phyloP scores from a whole-genome alignment of 1,284 basidiomycete genomes.

The Cryptococcus wingfieldii region DNA sequence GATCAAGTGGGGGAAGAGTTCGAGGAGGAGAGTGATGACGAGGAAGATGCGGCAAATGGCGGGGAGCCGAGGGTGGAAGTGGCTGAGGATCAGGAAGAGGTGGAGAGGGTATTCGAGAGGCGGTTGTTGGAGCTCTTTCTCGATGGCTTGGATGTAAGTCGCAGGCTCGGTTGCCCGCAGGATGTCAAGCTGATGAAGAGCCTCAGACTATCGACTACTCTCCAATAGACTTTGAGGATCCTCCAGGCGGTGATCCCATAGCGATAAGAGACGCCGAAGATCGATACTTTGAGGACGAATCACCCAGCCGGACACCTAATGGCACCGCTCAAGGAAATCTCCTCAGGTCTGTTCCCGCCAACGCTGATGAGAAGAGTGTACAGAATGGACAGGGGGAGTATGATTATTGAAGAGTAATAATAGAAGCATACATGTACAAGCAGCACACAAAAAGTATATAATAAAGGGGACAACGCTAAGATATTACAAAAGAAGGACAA shows the following conservation, averaged over 20 bases:
- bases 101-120: constrained; percentile 37
- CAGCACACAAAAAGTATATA: not conserved
- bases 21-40: constrained; percentile 39
- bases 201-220: constrained; percentile 45
- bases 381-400: constrained; percentile 46
- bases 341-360: not conserved
- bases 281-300: constrained; percentile 46
- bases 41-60: constrained; percentile 4
- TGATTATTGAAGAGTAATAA: constrained; percentile 34
- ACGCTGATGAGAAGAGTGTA: not conserved
- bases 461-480: not conserved
- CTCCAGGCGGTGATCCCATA: constrained; percentile 33
- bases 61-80: constrained; percentile 3
- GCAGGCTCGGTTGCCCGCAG: too few species aligned
- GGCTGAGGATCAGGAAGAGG: constrained; percentile 30
- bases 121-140: constrained; percentile 44
- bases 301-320: constrained; percentile 25
- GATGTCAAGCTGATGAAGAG: too few species aligned
- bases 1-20: constrained; percentile 40
- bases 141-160: constrained; percentile 47
- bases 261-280: constrained; percentile 38
- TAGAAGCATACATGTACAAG: not conserved
- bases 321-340: constrained; percentile 11
- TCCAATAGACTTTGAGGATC: constrained; percentile 41
- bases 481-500: too few species aligned